Evolutionary conservation across 192 early-diverging fungal species (phyloP).

Genomic region (Coemansia javaensis): DNA sequence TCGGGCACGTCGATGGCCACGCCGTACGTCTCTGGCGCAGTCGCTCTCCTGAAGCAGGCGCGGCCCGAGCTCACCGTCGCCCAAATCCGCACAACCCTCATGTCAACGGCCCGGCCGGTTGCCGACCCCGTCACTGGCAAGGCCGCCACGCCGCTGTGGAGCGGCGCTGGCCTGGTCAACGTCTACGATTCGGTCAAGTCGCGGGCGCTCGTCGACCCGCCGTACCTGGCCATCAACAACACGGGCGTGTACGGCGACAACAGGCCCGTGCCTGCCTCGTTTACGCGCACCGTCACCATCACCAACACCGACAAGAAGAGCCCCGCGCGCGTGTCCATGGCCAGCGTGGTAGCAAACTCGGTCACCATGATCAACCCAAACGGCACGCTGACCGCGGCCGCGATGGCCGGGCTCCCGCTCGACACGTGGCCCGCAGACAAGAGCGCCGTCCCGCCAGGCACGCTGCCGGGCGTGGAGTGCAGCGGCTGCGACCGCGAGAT

Average conservation of each 20-base stretch:
- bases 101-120: constrained; percentile 55
- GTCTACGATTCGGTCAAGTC: constrained; percentile 56
- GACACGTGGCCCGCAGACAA: constrained; percentile 12
- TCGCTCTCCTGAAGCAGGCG: constrained; percentile 61
- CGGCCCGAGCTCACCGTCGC: constrained; percentile 22
- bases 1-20: constrained; percentile 82
- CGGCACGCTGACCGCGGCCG: constrained; percentile 3
- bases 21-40: constrained; percentile 66
- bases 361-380: constrained; percentile 31
- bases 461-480: constrained; percentile 1
- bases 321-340: constrained; percentile 6
- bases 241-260: constrained; percentile 7
- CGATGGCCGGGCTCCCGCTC: not conserved
- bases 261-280: not conserved
- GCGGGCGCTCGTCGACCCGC: constrained; percentile 52
- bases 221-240: constrained; percentile 52
- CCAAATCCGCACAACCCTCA: constrained; percentile 23
- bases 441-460: not conserved
- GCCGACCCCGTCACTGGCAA: constrained; percentile 30
- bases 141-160: constrained; percentile 41
- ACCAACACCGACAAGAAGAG: constrained; percentile 22
- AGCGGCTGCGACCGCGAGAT: not conserved
- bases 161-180: constrained; percentile 72
- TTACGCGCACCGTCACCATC: constrained; percentile 16
- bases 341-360: constrained; percentile 16